Evolutionary conservation across 768 basidiomycete genomes (phyloP), one percentile per base, ranked within the genome.

Genomic region (Pseudohyphozyma bogoriensis): DNA sequence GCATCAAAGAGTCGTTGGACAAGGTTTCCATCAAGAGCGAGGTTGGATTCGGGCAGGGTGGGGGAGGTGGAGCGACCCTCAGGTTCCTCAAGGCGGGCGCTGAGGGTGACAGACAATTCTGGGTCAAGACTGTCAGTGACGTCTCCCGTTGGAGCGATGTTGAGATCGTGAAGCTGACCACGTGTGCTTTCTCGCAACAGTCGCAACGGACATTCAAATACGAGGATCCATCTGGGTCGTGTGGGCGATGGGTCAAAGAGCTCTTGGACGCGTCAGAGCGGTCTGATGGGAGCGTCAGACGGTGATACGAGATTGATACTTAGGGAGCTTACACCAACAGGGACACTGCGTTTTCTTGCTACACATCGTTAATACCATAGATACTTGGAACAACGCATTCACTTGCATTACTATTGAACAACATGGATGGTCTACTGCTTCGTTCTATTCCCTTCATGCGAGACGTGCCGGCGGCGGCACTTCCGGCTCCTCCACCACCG

Each of bases 11-110:
- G 51, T n/a, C 26, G 0, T 40, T 54, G 22, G 24, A 55, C 15
- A 56, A 58, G 42, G 45, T 69, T 39, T 36, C 51, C 15, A 37
- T 69, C 63, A 67, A 69, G 65, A 55, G n/a, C 33, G 62, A 66
- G 49, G 60, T 66, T 13, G 57, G 66, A n/a, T 29, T 69, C 20
- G 63, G 60, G n/a, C 20, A 20, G 29, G 42, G n/a, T 24, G 46
- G 29, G 51, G 46, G 20, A 24, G 40, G 32, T 26, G 54, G n/a
- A 45, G 60, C 15, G 26, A 55, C 18, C 8, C 51, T 22, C 35
- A 51, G 39, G 2, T 54, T 54, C 53, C 20, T 54, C 40, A 31
- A 26, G 20, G 53, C 53, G 20, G 53, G 32, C 20, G 29, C 22
- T 6, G 65, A 66, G 29, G 55, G 58, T 28, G 61, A 55, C 1